These are phyloP conservation scores for Penicillium salamii DNA, from an alignment of 495 filamentous ascomycete genomes.

Conservation along the genomic window DNA sequence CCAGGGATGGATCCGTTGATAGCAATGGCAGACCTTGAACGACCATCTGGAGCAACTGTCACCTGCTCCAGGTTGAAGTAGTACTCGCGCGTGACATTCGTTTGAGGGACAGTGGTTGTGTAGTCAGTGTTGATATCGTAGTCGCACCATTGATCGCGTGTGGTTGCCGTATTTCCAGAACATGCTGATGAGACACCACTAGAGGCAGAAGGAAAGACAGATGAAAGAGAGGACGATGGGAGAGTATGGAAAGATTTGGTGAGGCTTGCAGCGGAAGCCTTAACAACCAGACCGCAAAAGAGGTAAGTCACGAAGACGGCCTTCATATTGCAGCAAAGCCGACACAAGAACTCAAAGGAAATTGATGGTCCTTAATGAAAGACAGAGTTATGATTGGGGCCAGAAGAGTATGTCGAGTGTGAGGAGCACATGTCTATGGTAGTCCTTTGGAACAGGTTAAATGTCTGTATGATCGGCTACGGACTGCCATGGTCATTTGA, in stretches of 20 bases:
- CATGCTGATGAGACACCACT: slow-evolving; percentile 8
- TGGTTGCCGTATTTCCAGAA: slow-evolving; percentile 38
- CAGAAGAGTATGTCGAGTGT: neutral
- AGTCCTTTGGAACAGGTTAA: no score
- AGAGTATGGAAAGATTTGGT: neutral
- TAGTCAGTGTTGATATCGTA: slow-evolving; percentile 58
- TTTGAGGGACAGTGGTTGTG: slow-evolving; percentile 41
- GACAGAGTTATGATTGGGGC: neutral
- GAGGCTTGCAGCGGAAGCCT: neutral
- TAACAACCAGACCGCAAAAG: neutral
- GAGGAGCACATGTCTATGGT: no score
- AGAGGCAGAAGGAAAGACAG: neutral
- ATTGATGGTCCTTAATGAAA: neutral
- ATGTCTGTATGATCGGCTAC: no score
- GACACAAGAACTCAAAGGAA: neutral
- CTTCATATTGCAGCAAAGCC: neutral
- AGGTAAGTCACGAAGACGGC: neutral
- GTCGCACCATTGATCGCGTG: slow-evolving; percentile 38
- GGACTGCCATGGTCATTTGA: no score
- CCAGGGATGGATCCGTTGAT: slow-evolving; percentile 69
- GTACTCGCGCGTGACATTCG: slow-evolving; percentile 31
- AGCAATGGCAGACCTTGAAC: slow-evolving; percentile 52
- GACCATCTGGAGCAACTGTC: slow-evolving; percentile 66
- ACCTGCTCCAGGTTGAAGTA: slow-evolving; percentile 39
- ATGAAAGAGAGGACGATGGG: neutral